Percentiles rank a stretch among this genome's conserved stretches.
Conservation (phyloP, 805 yeast genomes). For the Yarrowia sp. region DNA sequence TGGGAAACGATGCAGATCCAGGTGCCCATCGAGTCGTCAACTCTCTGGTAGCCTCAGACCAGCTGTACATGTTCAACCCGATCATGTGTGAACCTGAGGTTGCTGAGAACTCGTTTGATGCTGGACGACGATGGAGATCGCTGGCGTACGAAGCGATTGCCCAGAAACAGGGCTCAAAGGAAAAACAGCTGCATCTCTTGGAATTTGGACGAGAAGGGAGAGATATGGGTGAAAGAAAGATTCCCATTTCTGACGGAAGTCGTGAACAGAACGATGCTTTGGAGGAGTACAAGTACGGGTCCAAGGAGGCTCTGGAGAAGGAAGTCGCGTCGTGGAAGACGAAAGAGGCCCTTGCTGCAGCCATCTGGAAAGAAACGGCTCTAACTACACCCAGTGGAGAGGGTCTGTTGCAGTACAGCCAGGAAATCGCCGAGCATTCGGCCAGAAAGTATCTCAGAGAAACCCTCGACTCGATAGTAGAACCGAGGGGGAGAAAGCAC, state of each 20-base stretch:
- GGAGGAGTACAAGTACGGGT: neutral
- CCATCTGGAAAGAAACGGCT: neutral
- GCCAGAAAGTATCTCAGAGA: neutral
- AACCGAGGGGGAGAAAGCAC: neutral
- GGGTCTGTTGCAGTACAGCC: neutral
- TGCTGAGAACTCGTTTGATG: neutral
- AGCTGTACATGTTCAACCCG: slow-evolving; percentile 1
- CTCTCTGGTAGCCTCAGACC: neutral
- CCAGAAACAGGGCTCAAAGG: neutral
- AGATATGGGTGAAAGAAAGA: neutral
- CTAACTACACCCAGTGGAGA: neutral
- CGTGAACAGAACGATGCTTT: neutral
- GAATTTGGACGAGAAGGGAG: neutral
- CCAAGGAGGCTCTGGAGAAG: neutral
- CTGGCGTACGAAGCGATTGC: neutral
- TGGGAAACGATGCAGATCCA: neutral
- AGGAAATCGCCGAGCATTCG: too few species aligned
- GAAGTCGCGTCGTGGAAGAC: neutral
- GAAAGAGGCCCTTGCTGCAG: neutral
- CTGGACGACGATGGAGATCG: slow-evolving; percentile 7
- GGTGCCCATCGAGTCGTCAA: slow-evolving; percentile 2
- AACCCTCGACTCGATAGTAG: neutral
- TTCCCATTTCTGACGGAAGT: neutral
- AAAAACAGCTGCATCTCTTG: neutral
- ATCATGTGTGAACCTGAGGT: neutral